These are phyloP conservation scores for Myxozyma monticola DNA, from an alignment of 805 yeast genomes.

Conservation along the genomic window DNA sequence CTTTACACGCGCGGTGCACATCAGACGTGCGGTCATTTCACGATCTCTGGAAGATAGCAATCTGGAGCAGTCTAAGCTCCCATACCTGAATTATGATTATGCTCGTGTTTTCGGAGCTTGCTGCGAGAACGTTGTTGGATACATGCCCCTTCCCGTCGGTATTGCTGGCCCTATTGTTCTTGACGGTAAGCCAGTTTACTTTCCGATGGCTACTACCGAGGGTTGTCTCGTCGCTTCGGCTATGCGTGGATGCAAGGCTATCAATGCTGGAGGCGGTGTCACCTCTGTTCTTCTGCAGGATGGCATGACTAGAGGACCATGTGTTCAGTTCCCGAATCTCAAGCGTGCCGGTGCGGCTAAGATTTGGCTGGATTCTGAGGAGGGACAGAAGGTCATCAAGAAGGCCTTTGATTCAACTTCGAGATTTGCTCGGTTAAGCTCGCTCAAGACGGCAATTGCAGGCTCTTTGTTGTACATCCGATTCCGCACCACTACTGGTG, in stretches of 20 bases:
- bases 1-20: conserved; percentile 86
- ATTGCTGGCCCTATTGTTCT: conserved; percentile 94
- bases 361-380: conserved; percentile 92
- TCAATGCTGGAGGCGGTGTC: conserved; percentile 96
- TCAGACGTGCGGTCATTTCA: conserved; percentile 92
- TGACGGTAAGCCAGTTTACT: conserved; percentile 83
- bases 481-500: conserved; percentile 98
- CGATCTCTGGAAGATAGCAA: conserved; percentile 78
- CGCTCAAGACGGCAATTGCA: conserved; percentile 89
- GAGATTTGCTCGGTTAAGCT: conserved; percentile 92
- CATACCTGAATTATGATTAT: conserved; percentile 82
- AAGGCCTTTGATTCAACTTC: conserved; percentile 95
- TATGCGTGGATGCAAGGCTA: conserved; percentile 98
- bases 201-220: conserved; percentile 99
- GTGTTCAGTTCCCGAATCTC: conserved; percentile 83
- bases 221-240: conserved; percentile 98
- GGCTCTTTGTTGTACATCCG: conserved; percentile 86
- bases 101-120: conserved; percentile 98
- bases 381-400: conserved; percentile 79
- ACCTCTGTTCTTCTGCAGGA: conserved; percentile 87
- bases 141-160: conserved; percentile 94
- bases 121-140: conserved; percentile 98
- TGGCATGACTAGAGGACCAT: conserved; percentile 99
- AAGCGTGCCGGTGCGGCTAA: conserved; percentile 92
- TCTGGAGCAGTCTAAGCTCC: conserved; percentile 68